Percentiles rank a stretch among this genome's conserved stretches.
phyloP scores from a whole-genome alignment of 1,284 basidiomycete genomes.

The Ustilago lituana region DNA sequence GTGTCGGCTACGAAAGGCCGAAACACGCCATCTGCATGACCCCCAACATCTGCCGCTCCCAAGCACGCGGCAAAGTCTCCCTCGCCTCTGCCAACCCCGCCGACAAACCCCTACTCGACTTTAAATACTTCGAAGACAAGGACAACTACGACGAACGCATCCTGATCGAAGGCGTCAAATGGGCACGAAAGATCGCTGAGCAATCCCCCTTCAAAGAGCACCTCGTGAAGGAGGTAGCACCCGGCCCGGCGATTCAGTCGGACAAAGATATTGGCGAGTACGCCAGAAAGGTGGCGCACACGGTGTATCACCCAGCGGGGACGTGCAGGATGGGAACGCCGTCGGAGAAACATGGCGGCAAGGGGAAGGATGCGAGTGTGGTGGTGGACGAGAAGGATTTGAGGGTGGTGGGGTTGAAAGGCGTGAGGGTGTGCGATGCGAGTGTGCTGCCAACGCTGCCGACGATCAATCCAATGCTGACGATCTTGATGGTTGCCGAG shows the following conservation, averaged over 20 bases:
- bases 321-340: slow-evolving; percentile 68
- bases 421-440: slow-evolving; percentile 65
- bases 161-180: slow-evolving; percentile 72
- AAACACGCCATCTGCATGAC: slow-evolving; percentile 68
- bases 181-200: slow-evolving; percentile 69
- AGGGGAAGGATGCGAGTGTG: slow-evolving; percentile 49
- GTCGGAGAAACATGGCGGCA: slow-evolving; percentile 9
- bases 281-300: slow-evolving; percentile 65
- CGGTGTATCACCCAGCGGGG: slow-evolving; percentile 67
- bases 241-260: slow-evolving; percentile 62
- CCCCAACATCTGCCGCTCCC: slow-evolving; percentile 69
- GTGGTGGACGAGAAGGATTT: slow-evolving; percentile 65
- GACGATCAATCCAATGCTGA: slow-evolving; percentile 62
- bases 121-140: slow-evolving; percentile 70
- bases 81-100: slow-evolving; percentile 69
- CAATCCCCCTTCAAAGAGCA: slow-evolving; percentile 69
- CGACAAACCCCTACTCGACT: slow-evolving; percentile 70
- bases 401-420: slow-evolving; percentile 57
- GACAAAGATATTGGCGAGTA: slow-evolving; percentile 65
- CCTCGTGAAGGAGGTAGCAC: slow-evolving; percentile 68
- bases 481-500: slow-evolving; percentile 63
- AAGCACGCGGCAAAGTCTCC: slow-evolving; percentile 67
- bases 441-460: slow-evolving; percentile 64
- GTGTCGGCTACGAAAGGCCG: slow-evolving; percentile 65
- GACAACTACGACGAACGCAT: slow-evolving; percentile 70